Evolutionary conservation across 805 yeast genomes (phyloP).

Genomic region (Pichia pseudocactophila): DNA sequence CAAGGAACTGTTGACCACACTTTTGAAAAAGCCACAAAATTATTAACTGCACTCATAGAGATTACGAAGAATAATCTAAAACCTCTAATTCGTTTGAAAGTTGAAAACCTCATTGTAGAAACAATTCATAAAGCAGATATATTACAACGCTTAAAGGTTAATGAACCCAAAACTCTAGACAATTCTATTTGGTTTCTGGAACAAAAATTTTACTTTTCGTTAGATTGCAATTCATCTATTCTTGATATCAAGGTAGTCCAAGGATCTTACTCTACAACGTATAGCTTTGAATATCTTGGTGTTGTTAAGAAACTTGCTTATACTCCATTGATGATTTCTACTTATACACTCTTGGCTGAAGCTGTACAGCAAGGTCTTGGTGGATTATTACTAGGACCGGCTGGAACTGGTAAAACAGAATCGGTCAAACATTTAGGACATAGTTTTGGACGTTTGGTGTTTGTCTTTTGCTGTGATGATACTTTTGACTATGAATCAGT

Average conservation of each 20-base stretch:
- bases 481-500: conserved; percentile 74
- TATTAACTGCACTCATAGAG: conserved; percentile 21
- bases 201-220: conserved; percentile 39
- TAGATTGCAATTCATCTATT: conserved; percentile 16
- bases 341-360: conserved; percentile 62
- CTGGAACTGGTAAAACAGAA: conserved; percentile 97
- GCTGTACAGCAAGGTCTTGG: conserved; percentile 70
- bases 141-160: conserved; percentile 2
- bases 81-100: conserved; percentile 31
- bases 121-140: conserved; percentile 49
- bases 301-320: conserved; percentile 61
- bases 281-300: conserved; percentile 83
- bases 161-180: not conserved
- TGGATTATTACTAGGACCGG: conserved; percentile 93
- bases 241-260: conserved; percentile 38
- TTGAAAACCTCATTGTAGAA: conserved; percentile 61
- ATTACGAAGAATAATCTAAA: conserved; percentile 23
- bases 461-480: conserved; percentile 90
- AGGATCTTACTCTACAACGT: conserved; percentile 40
- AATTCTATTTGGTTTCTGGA: conserved; percentile 41
- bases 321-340: conserved; percentile 61
- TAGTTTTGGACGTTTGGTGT: conserved; percentile 67
- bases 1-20: not conserved
- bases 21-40: not conserved
- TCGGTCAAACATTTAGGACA: conserved; percentile 78